Evolutionary conservation across 2,329 filamentous ascomycete genomes (phyloP).

Genomic region (Pyrenophora tritici-repentis): DNA sequence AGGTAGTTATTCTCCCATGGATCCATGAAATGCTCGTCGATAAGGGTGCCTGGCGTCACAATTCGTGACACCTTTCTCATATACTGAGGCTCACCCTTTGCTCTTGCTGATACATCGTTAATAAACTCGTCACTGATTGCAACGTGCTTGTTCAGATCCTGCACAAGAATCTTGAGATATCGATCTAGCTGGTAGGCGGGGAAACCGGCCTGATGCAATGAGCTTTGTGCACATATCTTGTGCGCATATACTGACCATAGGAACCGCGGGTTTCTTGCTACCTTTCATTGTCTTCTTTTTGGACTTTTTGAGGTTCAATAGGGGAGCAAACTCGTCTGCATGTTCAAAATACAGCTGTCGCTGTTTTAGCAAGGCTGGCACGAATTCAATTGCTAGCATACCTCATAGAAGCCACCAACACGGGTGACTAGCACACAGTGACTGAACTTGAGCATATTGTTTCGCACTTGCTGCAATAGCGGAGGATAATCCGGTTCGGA

Average conservation of each 20-base stretch:
- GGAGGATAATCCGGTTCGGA: conserved; percentile 73
- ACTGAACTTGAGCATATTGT: conserved; percentile 87
- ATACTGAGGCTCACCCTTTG: conserved; percentile 81
- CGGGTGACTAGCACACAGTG: conserved; percentile 91
- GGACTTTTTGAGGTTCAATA: conserved; percentile 86
- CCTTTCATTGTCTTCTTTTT: conserved; percentile 67
- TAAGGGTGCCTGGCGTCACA: conserved; percentile 91
- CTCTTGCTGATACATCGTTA: conserved; percentile 69
- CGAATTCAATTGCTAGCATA: conserved; percentile 29
- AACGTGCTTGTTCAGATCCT: conserved; percentile 88
- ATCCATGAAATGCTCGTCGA: conserved; percentile 97
- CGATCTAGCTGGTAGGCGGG: conserved; percentile 91
- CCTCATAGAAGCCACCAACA: conserved; percentile 94
- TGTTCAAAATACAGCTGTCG: conserved; percentile 84
- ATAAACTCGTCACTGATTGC: conserved; percentile 93
- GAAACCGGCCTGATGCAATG: conserved; percentile 73
- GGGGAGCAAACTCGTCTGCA: conserved; percentile 82
- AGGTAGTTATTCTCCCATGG: conserved; percentile 93
- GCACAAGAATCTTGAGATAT: conserved; percentile 89
- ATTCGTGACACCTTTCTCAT: conserved; percentile 84
- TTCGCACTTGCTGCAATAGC: conserved; percentile 83
- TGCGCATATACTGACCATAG: conserved; percentile 69
- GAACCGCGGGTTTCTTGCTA: conserved; percentile 66
- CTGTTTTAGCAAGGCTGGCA: conserved; percentile 10
- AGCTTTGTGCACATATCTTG: not conserved